Percentiles rank a stretch among this genome's conserved stretches.
phyloP scores from a whole-genome alignment of 1,139 yeast species.

The Saccharomyces hybrid region DNA sequence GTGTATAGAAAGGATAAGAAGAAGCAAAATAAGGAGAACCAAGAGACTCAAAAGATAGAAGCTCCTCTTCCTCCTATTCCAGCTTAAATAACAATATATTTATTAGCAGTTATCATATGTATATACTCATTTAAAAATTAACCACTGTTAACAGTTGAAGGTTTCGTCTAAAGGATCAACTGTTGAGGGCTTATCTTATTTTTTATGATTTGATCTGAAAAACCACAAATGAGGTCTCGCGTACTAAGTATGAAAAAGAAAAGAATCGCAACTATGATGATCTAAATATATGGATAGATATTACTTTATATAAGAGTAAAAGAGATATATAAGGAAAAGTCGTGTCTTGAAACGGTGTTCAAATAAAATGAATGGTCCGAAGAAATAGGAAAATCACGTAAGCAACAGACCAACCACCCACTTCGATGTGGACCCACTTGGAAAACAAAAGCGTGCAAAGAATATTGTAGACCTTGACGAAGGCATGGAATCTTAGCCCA shows the following conservation, averaged over 20 bases:
- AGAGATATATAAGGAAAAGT: not conserved
- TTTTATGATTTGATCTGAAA: not conserved
- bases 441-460: constrained; percentile 17
- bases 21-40: constrained; percentile 1
- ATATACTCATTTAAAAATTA: not conserved
- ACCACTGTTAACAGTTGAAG: no score
- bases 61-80: not conserved
- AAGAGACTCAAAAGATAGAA: not conserved
- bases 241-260: no score
- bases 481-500: constrained; percentile 24
- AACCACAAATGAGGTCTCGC: not conserved
- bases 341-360: not conserved
- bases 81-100: not conserved
- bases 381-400: constrained; percentile 16
- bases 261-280: no score
- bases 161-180: no score
- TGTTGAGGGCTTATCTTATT: no score
- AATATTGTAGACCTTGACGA: constrained; percentile 15
- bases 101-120: not conserved
- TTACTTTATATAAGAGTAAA: not conserved
- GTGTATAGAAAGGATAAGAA: constrained; percentile 61
- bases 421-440: constrained; percentile 22
- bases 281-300: no score
- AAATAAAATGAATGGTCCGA: constrained; percentile 21
- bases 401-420: constrained; percentile 22